These are phyloP conservation scores for Magnolia officinalis DNA, from an alignment of 164 flowering plant genomes.

Conservation along the genomic window DNA sequence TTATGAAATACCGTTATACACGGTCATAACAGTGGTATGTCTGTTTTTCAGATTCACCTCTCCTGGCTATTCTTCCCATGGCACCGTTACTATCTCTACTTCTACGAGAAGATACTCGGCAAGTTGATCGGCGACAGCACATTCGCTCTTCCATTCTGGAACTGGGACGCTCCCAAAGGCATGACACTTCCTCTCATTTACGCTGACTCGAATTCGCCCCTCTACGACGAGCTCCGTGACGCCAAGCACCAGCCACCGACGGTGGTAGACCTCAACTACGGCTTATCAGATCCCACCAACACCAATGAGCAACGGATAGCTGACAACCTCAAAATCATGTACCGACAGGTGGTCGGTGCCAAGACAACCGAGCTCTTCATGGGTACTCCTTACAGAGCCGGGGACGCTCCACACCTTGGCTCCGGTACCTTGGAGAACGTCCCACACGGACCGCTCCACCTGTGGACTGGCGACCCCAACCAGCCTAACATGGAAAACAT, in stretches of 20 bases:
- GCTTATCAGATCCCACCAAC: background rate
- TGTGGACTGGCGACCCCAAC: background rate
- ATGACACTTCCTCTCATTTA: background rate
- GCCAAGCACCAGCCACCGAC: background rate
- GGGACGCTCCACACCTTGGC: background rate
- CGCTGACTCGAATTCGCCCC: background rate
- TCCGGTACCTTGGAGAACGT: slow-evolving; percentile 5
- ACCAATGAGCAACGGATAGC: background rate
- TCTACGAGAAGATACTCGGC: background rate
- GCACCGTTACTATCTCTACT: background rate
- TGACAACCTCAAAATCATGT: background rate
- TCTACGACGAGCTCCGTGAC: background rate
- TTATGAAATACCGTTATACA: too few relatives aligned
- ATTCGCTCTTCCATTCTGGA: background rate
- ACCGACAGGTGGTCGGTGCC: slow-evolving; percentile 10
- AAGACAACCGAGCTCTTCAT: slow-evolving; percentile 9
- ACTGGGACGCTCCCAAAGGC: background rate
- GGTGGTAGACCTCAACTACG: background rate
- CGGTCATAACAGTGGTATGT: too few relatives aligned
- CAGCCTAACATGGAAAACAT: background rate
- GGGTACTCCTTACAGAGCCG: slow-evolving; percentile 6
- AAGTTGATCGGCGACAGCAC: background rate
- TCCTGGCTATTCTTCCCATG: background rate
- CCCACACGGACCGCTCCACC: slow-evolving; percentile 10
- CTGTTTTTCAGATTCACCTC: background rate